Evolutionary conservation across 139 green algal genomes (phyloP), one percentile per base, ranked within the genome.

Genomic region (Ettlia oleoabundans): DNA sequence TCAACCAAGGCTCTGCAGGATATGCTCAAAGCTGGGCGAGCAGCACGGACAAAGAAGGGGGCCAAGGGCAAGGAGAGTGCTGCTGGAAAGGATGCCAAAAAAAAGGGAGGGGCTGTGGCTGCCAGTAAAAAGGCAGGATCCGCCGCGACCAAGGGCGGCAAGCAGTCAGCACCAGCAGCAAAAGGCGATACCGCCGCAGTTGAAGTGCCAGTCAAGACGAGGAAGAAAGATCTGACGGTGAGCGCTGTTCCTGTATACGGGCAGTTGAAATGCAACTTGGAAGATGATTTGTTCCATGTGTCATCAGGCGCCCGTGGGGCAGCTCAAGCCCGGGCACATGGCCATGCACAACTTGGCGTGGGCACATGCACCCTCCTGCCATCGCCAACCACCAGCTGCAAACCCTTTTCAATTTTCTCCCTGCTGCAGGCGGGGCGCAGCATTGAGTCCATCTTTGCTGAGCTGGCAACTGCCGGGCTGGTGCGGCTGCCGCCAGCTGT

Each of bases 361-460:
- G 30, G 24, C 28, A 32, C 13, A 67, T 38, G 47, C 47, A 24
- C 47, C 13, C 40, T 73, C n/a, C n/a, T n/a, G n/a, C n/a, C n/a
- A n/a, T n/a, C n/a, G n/a, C n/a, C n/a, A n/a, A n/a, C n/a, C n/a
- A n/a, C n/a, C n/a, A n/a, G n/a, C n/a, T n/a, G n/a, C n/a, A n/a
- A n/a, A n/a, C n/a, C n/a, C n/a, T n/a, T n/a, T n/a, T n/a, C n/a
- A n/a, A n/a, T n/a, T n/a, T n/a, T 69, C 38, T 52, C 6, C 40
- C 15, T 35, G 1, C 42, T 84, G 61, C 84, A 92, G 88, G 92
- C 90, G 2, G 95, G 98, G 75, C 89, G 95, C 67, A 94, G 81
- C 70, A 89, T 97, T 32, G 95, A 98, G 85, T 93, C 88, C 1
- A 88, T 98, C 35, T 98, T 94, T 79, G 90, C 91, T 41, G 94